A percentile compares a stretch with the other conserved stretches of the same genome.
These are phyloP conservation scores for Hypoxylon sp. DNA, from an alignment of 2,329 filamentous ascomycete genomes.

Conservation along the genomic window DNA sequence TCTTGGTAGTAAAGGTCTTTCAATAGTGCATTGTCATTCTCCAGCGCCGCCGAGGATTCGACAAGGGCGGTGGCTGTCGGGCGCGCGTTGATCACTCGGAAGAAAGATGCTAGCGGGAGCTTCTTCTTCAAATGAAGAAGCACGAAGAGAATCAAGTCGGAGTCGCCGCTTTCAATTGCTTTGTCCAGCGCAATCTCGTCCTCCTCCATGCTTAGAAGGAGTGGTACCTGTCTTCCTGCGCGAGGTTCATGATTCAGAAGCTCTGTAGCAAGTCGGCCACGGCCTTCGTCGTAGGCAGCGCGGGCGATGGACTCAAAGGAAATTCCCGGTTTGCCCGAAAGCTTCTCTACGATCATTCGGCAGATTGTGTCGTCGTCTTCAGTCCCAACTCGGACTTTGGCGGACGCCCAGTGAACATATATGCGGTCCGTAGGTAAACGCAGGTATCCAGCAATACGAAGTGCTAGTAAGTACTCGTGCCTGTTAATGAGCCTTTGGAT, in stretches of 20 bases:
- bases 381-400: constrained; percentile 87
- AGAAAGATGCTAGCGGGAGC: constrained; percentile 89
- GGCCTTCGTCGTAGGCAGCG: constrained; percentile 93
- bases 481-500: constrained; percentile 87
- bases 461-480: constrained; percentile 89
- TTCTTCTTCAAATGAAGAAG: constrained; percentile 90
- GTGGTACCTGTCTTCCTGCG: constrained; percentile 94
- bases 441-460: constrained; percentile 89
- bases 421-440: constrained; percentile 89
- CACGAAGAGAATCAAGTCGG: constrained; percentile 91
- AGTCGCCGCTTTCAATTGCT: constrained; percentile 94
- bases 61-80: constrained; percentile 90
- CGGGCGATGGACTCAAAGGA: constrained; percentile 96
- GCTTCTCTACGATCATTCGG: constrained; percentile 84
- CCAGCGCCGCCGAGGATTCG: constrained; percentile 79
- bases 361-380: constrained; percentile 92
- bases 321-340: constrained; percentile 89
- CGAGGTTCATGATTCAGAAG: constrained; percentile 93
- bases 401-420: constrained; percentile 96
- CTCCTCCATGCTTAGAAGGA: constrained; percentile 94
- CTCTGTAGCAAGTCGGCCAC: constrained; percentile 88
- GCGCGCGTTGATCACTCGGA: constrained; percentile 87
- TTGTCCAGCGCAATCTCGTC: constrained; percentile 96
- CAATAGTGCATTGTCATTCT: constrained; percentile 81
- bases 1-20: constrained; percentile 99